Percentiles rank a stretch among this genome's conserved stretches.
Evolutionary conservation across 306 rosid genomes (phyloP).

Genomic region (Lathyrus tuberosus): DNA sequence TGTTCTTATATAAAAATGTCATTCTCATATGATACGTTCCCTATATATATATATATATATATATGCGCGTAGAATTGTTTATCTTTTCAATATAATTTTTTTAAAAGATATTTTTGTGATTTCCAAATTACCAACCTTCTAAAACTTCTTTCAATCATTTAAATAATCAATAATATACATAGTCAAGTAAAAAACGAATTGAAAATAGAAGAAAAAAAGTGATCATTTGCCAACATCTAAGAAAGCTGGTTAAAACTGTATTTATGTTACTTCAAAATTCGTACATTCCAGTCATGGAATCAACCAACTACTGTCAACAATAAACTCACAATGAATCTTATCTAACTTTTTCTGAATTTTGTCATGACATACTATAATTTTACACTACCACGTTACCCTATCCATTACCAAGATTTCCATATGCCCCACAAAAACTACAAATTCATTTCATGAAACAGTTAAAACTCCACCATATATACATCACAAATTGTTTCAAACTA

Average conservation of each 20-base stretch:
- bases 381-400: background rate
- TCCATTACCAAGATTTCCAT: background rate
- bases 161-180: too few species aligned
- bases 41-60: too few species aligned
- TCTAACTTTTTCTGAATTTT: background rate
- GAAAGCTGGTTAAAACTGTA: background rate
- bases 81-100: too few species aligned
- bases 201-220: background rate
- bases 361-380: background rate
- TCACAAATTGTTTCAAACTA: background rate
- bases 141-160: too few species aligned
- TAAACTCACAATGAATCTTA: background rate
- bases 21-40: too few species aligned
- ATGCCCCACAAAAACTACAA: slow-evolving; percentile 12
- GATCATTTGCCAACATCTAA: background rate
- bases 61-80: too few species aligned
- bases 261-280: background rate
- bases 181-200: background rate
- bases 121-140: too few species aligned
- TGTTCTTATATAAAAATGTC: too few species aligned
- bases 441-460: background rate
- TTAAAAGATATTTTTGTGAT: too few species aligned
- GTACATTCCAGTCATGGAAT: background rate
- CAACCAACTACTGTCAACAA: background rate
- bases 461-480: background rate